These are phyloP conservation scores for Kodamaea arcana DNA, from an alignment of 1,139 yeast species.

Conservation along the genomic window DNA sequence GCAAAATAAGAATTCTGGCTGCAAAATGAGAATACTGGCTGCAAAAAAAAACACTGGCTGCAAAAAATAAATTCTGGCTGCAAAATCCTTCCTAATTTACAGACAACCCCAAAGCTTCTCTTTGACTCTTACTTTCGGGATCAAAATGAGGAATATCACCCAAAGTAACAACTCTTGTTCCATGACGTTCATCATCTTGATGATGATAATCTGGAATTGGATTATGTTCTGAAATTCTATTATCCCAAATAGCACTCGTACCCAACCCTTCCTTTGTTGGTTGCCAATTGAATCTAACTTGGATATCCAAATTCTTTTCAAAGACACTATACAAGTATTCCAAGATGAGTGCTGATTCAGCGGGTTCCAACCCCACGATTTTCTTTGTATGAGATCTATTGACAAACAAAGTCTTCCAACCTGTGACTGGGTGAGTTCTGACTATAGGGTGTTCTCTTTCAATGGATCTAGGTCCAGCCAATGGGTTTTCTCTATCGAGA, in stretches of 20 bases:
- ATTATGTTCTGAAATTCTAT: constrained; percentile 48
- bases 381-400: constrained; percentile 19
- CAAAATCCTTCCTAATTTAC: constrained; percentile 16
- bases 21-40: too few species aligned
- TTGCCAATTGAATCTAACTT: constrained; percentile 18
- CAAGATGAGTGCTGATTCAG: constrained; percentile 16
- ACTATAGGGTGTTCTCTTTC: constrained; percentile 18
- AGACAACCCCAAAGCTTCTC: constrained; percentile 22
- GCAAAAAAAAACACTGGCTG: too few species aligned
- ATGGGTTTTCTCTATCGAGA: constrained; percentile 19
- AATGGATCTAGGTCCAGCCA: constrained; percentile 16
- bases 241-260: constrained; percentile 57
- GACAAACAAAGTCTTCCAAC: constrained; percentile 17
- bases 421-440: constrained; percentile 17
- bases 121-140: constrained; percentile 18
- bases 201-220: constrained; percentile 17
- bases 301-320: constrained; percentile 21
- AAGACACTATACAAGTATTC: constrained; percentile 18
- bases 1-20: too few species aligned
- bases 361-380: constrained; percentile 20
- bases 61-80: too few species aligned
- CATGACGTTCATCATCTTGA: constrained; percentile 17
- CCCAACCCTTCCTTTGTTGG: constrained; percentile 46
- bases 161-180: constrained; percentile 21
- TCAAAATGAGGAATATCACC: constrained; percentile 20